Base-by-base conservation (phyloP, 805 yeast genomes). In the Candida qinlingensis region DNA sequence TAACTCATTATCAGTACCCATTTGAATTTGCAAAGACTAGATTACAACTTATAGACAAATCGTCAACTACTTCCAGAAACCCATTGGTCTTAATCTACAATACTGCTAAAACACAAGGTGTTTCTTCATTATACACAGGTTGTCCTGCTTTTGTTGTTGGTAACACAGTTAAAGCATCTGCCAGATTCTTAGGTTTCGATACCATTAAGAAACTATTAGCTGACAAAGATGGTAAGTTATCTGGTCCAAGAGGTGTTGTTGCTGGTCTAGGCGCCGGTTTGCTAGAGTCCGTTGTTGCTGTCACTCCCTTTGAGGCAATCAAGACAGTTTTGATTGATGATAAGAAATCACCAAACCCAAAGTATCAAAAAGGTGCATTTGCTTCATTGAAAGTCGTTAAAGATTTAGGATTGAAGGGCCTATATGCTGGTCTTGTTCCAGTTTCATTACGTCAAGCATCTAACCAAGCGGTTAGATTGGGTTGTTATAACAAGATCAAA, bases 251-350 rank as follows among this genome's bases (percentile, higher is more conserved):
- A 60, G 98, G 98, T 56, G 95, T 91, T 6, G 51, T 92, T 33
- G 99, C 99, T 1, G 99, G 99, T n/a, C 72, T 94, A 40, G 97
- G 98, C 42, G 99, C 99, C 3, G 99, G 99, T 36, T 77, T 91
- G 41, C 68, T 92, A 52, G 99, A 92, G 65, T 85, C 96, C 49
- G 85, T 90, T 29, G 74, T 91, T 41, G 98, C 98, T 0, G 96
- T 94, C 42, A 92, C 99, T 0, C 99, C 99, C 3, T 90, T 91
- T 48, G 99, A 92, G 67, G 96, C 97, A 35, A 88, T 92, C 68
- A 92, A 92, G 64, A 92, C 98, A 0, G 97, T 95, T 0, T 75
- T 91, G 68, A 94, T 92, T 57, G 99, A 92, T 69, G 99, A 92
- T 65, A 88, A 84, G 56, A 95, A 85, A 67, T 61, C 85, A 5